Base-by-base conservation (phyloP, 768 basidiomycete genomes). In the Mycena floridula region DNA sequence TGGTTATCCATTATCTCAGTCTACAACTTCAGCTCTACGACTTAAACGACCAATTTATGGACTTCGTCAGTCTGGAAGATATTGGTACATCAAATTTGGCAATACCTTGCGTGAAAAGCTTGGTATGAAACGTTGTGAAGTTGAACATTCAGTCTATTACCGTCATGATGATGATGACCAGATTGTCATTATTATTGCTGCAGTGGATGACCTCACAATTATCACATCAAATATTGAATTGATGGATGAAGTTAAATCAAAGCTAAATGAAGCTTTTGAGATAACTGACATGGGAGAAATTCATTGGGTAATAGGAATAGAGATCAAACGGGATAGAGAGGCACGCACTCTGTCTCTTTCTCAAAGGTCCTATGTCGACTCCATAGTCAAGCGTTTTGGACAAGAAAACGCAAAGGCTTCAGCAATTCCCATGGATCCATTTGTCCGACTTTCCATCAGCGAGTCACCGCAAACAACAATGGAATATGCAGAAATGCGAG, bases 231-330 rank as follows among this genome's bases (percentile, higher is more conserved):
- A 45, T 7, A 43, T 43, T 1, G 21, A 1, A 0, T 42, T 54
- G 2, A 52, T 59, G 24, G n/a, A 43, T 1, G 25, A 30, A 0
- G 53, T 62, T 26, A 59, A 61, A 32, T 12, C 3, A 0, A 25
- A 46, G 21, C 41, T 63, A n/a, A 15, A 44, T 4, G 35, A 43
- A 7, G 42, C 51, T 25, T 48, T 64, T 27, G 48, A 60, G 18
- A 59, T 66, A 6, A 56, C 52, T 0, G 62, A 66, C 30, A 20
- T 60, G 1, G 59, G 63, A 0, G 47, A 56, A 8, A 40, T 66
- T 0, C 54, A 56, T 16, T 64, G 59, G 60, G 43, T 65, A 37
- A 64, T 59, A 2, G 58, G 58, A 6, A 50, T 57, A 24, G 41
- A 59, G 18, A 36, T 56, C 30, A 37, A 18, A 3, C 26, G 52